Evolutionary conservation across 768 basidiomycete genomes (phyloP), one percentile per base, ranked within the genome.

Genomic region (Amanita jacksonii): DNA sequence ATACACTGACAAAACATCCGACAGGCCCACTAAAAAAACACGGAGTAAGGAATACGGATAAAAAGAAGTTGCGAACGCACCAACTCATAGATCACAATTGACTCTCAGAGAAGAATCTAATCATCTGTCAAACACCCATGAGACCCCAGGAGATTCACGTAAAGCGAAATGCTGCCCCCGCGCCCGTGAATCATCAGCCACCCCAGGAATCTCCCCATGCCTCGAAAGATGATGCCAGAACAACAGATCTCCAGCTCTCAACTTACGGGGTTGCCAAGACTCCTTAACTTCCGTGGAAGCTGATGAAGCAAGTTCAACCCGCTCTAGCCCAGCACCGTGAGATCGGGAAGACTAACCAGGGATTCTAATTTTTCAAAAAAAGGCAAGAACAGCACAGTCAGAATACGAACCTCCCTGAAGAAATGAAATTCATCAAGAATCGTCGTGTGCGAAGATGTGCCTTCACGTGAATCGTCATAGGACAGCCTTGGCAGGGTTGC

Each of bases 141-240:
- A 57, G 38, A n/a, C 49, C 37, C 22, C 51, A 41, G 38, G 45
- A 35, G 51, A 37, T 36, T 41, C 51, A 30, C 52, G 49, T 43
- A 44, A 46, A 48, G 45, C 27, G 45, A 41, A 34, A 33, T 40
- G 39, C 28, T 56, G 41, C 41, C 51, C 41, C 46, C 77, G 63
- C 12, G 83, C 79, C 20, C 79, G 72, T 28, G 66, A 54, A 58
- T 85, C 77, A 48, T 86, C 77, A 40, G 58, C 59, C 8, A 82
- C 79, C 20, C 73, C 79, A 31, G 81, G 77, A 47, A 85, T 81
- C 59, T 87, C 85, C 9, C 85, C 85, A 47, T 69, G 73, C 51
- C 74, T 76, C 38, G 69, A 59, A 47, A 87, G 77, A 51, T 86
- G 79, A 56, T 87, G 83, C 85, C 85, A 88, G 54, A 72, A 84